phyloP scores from a whole-genome alignment of 2,329 filamentous ascomycete genomes.

The Calonectria montana region DNA sequence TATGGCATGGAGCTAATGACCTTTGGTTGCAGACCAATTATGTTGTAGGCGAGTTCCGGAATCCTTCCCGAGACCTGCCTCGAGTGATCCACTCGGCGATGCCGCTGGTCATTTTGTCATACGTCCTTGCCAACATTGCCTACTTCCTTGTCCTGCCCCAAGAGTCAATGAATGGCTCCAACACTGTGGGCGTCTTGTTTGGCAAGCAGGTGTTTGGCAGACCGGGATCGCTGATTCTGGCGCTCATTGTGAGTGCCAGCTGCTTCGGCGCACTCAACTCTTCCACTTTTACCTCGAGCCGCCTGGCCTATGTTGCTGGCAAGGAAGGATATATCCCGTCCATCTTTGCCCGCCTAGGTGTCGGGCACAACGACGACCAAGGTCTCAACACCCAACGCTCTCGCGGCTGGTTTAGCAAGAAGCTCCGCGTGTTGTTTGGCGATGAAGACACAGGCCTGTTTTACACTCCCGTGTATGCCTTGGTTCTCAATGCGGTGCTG shows the following conservation, averaged over 20 bases:
- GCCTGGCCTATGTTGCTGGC: constrained; percentile 91
- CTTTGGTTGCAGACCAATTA: constrained; percentile 82
- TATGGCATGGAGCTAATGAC: constrained; percentile 14
- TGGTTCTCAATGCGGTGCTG: constrained; percentile 81
- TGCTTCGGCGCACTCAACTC: constrained; percentile 97
- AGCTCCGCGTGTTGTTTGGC: constrained; percentile 72
- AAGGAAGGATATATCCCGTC: constrained; percentile 94
- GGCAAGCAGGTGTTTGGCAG: constrained; percentile 90
- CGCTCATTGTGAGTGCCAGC: constrained; percentile 88
- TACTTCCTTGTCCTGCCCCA: constrained; percentile 95
- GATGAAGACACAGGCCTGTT: constrained; percentile 86
- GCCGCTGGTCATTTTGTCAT: constrained; percentile 90
- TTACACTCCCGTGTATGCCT: constrained; percentile 93
- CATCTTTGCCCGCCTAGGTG: constrained; percentile 85
- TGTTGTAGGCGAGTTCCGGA: constrained; percentile 95
- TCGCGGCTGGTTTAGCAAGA: constrained; percentile 68
- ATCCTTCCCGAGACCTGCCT: constrained; percentile 88
- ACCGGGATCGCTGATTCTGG: constrained; percentile 83
- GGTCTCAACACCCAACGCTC: constrained; percentile 58
- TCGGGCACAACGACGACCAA: constrained; percentile 61
- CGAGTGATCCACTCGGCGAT: constrained; percentile 97
- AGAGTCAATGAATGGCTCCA: constrained; percentile 82
- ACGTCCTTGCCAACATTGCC: constrained; percentile 89
- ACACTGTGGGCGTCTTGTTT: constrained; percentile 97
- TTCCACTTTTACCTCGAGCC: constrained; percentile 90